phyloP scores from a whole-genome alignment of 306 rosid genomes.

The Senna siamea region DNA sequence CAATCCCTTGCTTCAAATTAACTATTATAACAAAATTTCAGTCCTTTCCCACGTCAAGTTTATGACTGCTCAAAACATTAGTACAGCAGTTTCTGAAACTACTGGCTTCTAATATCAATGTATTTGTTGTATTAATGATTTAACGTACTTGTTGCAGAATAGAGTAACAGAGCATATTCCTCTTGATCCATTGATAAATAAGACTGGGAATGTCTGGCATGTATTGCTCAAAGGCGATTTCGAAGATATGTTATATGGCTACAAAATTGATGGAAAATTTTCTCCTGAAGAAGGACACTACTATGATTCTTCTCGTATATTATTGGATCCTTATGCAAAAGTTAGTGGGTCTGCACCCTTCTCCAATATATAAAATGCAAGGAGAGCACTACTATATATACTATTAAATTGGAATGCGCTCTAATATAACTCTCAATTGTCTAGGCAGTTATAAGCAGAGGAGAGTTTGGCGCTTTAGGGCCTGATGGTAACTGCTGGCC shows the following conservation, averaged over 20 bases:
- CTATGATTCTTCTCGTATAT: constrained; percentile 66
- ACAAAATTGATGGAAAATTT: constrained; percentile 76
- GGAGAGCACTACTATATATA: constrained; percentile 5
- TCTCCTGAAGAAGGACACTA: constrained; percentile 73
- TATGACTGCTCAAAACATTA: no score
- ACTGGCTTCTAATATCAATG: not conserved
- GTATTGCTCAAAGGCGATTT: constrained; percentile 83
- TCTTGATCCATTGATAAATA: constrained; percentile 71
- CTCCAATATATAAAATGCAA: not conserved
- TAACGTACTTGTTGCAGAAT: constrained; percentile 58
- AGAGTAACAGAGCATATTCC: constrained; percentile 66
- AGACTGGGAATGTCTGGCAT: constrained; percentile 92
- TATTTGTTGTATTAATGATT: constrained; percentile 1
- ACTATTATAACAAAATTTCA: no score
- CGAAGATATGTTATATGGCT: constrained; percentile 77
- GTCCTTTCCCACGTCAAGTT: no score
- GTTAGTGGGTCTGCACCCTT: constrained; percentile 50
- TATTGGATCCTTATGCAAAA: constrained; percentile 92
- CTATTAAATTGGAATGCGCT: constrained; percentile 22
- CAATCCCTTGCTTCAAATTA: no score
- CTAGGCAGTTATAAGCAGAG: constrained; percentile 94
- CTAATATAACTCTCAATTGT: constrained; percentile 47
- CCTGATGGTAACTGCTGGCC: constrained; percentile 89
- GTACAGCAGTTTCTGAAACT: no score
- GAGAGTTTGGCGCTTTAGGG: constrained; percentile 75